phyloP scores from a whole-genome alignment of 2,329 filamentous ascomycete species.

The Paracamarosporium sp. region DNA sequence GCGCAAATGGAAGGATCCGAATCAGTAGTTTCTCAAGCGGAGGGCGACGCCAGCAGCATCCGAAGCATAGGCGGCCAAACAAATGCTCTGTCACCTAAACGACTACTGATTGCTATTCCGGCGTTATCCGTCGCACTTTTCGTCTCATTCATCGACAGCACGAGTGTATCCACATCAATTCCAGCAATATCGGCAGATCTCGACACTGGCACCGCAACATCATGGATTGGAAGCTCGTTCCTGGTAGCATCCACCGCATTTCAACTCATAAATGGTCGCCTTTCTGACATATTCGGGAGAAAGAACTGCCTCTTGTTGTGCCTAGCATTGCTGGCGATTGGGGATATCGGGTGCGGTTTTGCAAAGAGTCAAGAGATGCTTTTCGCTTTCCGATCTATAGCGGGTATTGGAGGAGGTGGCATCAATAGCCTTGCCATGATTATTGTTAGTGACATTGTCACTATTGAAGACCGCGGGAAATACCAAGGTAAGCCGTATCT shows the following conservation, averaged over 20 bases:
- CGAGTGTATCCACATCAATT: constrained; percentile 18
- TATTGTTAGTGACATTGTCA: constrained; percentile 40
- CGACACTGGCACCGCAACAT: constrained; percentile 14
- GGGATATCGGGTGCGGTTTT: constrained; percentile 37
- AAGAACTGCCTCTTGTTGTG: constrained; percentile 50
- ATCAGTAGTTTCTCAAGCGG: not conserved
- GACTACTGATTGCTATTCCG: constrained; percentile 20
- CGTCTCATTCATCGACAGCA: constrained; percentile 24
- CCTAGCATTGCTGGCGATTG: constrained; percentile 36
- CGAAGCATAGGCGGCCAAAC: constrained; percentile 22
- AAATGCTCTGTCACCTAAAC: constrained; percentile 16
- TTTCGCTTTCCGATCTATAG: constrained; percentile 43
- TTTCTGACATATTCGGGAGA: constrained; percentile 67
- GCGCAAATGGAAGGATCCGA: not conserved
- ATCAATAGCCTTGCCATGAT: constrained; percentile 53
- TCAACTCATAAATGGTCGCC: constrained; percentile 67
- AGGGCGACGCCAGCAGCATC: constrained; percentile 5
- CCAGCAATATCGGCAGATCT: constrained; percentile 19
- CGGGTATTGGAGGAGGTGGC: constrained; percentile 68
- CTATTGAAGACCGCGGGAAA: constrained; percentile 38
- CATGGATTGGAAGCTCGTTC: constrained; percentile 25
- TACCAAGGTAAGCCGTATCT: constrained; percentile 30
- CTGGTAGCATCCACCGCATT: constrained; percentile 51
- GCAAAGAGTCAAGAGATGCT: constrained; percentile 31
- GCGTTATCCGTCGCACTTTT: constrained; percentile 21